A percentile compares a stretch with the other conserved stretches of the same genome.
Conservation (phyloP, 208 protist species). For the Naegleria gruberi region DNA sequence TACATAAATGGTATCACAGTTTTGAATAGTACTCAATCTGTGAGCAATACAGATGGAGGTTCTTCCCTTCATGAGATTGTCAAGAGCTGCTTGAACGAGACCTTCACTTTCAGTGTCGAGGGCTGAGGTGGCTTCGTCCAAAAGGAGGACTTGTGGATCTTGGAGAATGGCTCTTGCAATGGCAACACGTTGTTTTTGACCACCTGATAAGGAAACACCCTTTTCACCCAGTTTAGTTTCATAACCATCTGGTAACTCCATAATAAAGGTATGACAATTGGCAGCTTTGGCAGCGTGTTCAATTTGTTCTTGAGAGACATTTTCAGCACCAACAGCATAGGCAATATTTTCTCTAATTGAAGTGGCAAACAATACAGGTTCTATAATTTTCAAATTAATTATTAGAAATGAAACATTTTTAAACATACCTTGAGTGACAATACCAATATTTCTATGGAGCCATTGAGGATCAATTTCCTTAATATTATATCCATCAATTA, state of each 20-base stretch:
- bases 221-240: constrained; percentile 66
- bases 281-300: not conserved
- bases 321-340: not conserved
- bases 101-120: constrained; percentile 39
- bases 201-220: constrained; percentile 57
- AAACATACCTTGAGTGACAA: not conserved
- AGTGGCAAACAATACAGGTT: constrained; percentile 2
- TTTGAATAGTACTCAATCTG: constrained; percentile 52
- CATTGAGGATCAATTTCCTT: constrained; percentile 55
- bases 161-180: constrained; percentile 60
- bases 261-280: constrained; percentile 14
- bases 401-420: too few species aligned
- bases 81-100: constrained; percentile 10
- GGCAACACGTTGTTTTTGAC: constrained; percentile 62
- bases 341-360: constrained; percentile 11
- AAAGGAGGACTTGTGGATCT: constrained; percentile 51
- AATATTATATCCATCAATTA: constrained; percentile 55
- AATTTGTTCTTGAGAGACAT: constrained; percentile 8
- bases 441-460: constrained; percentile 37
- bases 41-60: constrained; percentile 22
- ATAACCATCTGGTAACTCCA: constrained; percentile 51
- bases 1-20: constrained; percentile 44
- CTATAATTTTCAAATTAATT: not conserved
- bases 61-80: not conserved
- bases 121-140: constrained; percentile 53